Conservation (phyloP, 495 filamentous ascomycete species). For the Xylaria curta region DNA sequence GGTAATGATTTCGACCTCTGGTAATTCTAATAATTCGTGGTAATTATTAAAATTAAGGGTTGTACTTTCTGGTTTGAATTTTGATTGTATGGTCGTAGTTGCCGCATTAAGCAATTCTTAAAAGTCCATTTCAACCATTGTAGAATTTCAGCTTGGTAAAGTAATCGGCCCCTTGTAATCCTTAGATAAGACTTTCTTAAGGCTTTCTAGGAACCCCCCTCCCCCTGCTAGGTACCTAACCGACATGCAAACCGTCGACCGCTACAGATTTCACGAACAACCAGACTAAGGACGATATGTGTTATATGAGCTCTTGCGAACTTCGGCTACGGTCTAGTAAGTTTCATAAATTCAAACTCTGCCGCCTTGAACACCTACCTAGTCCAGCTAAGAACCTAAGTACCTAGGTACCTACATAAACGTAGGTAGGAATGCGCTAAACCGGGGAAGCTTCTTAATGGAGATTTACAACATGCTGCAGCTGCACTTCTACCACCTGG, state of each 20-base stretch:
- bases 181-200: too few species aligned
- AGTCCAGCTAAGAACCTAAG: not conserved
- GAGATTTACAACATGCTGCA: not conserved
- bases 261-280: not conserved
- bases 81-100: too few species aligned
- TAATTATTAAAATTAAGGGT: too few species aligned
- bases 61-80: too few species aligned
- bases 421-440: not conserved
- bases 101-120: too few species aligned
- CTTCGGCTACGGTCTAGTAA: not conserved
- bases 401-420: not conserved
- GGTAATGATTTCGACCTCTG: too few species aligned
- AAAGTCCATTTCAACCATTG: too few species aligned
- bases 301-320: not conserved
- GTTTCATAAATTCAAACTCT: not conserved
- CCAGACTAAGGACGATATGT: not conserved
- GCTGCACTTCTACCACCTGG: not conserved
- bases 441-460: not conserved
- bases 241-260: not conserved
- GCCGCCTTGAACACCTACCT: not conserved
- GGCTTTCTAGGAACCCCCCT: too few species aligned
- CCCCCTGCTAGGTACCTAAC: too few species aligned
- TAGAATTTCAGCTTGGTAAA: too few species aligned
- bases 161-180: too few species aligned
- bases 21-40: too few species aligned